Conservation (phyloP, 2,329 filamentous ascomycete genomes). For the Massarina eburnea region DNA sequence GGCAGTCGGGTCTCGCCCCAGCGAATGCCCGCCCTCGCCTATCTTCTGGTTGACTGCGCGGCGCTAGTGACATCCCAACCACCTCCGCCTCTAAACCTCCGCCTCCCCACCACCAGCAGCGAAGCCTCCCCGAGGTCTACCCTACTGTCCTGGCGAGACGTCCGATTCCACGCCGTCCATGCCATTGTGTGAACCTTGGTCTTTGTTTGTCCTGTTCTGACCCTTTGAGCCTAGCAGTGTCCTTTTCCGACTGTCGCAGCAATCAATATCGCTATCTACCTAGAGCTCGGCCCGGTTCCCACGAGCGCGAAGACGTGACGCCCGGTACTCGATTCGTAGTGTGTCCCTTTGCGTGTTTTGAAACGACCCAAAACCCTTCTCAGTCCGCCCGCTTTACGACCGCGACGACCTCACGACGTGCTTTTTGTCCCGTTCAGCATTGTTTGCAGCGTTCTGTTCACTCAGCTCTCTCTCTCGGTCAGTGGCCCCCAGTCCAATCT, state of each 20-base stretch:
- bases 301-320: conserved; percentile 38
- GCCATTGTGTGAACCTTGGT: conserved; percentile 8
- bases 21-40: conserved; percentile 43
- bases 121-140: conserved; percentile 9
- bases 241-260: conserved; percentile 26
- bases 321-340: conserved; percentile 29
- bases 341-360: conserved; percentile 37
- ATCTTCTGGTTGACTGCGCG: conserved; percentile 40
- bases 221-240: conserved; percentile 26
- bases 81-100: conserved; percentile 44
- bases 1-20: conserved; percentile 21
- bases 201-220: conserved; percentile 18
- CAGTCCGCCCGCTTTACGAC: conserved; percentile 37
- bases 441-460: conserved; percentile 43
- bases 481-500: conserved; percentile 5
- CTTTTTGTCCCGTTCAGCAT: conserved; percentile 42
- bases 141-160: background rate
- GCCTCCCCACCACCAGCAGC: conserved; percentile 36
- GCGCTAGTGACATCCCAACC: conserved; percentile 47
- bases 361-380: conserved; percentile 30
- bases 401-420: conserved; percentile 45
- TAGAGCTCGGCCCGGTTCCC: conserved; percentile 34
- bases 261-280: conserved; percentile 25
- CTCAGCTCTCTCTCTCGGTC: conserved; percentile 18
- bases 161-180: conserved; percentile 2